phyloP scores from a whole-genome alignment of 352 stramenopile species.

The Pythium brachiatum region DNA sequence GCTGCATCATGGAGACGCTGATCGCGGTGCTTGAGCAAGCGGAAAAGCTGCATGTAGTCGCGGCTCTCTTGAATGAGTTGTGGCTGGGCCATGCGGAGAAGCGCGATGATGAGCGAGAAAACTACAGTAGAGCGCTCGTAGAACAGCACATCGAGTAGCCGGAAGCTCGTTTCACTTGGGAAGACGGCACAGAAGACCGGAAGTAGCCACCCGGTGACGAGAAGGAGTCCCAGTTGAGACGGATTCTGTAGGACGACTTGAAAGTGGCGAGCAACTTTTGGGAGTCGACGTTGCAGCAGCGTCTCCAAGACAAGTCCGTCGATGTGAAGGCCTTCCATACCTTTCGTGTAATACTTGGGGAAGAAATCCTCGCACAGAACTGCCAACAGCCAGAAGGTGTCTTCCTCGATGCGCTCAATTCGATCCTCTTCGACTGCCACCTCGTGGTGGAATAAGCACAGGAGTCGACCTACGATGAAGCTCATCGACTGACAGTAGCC shows the following conservation, averaged over 20 bases:
- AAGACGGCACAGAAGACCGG: conserved; percentile 66
- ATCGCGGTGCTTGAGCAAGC: conserved; percentile 56
- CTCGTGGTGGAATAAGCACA: conserved; percentile 49
- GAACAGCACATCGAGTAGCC: conserved; percentile 59
- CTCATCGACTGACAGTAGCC: conserved; percentile 92
- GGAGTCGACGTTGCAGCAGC: conserved; percentile 43
- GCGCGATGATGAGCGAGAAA: conserved; percentile 51
- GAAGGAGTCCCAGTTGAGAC: conserved; percentile 50
- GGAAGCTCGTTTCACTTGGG: conserved; percentile 60
- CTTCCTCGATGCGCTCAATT: conserved; percentile 33
- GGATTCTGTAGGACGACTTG: conserved; percentile 42
- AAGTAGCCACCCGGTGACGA: conserved; percentile 68
- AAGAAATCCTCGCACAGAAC: conserved; percentile 61
- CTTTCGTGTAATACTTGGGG: conserved; percentile 56
- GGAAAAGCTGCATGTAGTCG: conserved; percentile 71
- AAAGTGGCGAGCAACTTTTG: conserved; percentile 59
- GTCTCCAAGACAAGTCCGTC: conserved; percentile 55
- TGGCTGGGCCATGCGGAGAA: conserved; percentile 56
- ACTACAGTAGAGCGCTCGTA: conserved; percentile 49
- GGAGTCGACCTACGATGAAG: conserved; percentile 74
- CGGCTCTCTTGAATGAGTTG: conserved; percentile 49
- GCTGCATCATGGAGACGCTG: conserved; percentile 55
- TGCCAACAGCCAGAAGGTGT: conserved; percentile 58
- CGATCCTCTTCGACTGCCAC: neutral
- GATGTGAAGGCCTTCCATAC: conserved; percentile 58